Conservation (phyloP, 345 rosid species). For the Gossypium sturtianum region DNA sequence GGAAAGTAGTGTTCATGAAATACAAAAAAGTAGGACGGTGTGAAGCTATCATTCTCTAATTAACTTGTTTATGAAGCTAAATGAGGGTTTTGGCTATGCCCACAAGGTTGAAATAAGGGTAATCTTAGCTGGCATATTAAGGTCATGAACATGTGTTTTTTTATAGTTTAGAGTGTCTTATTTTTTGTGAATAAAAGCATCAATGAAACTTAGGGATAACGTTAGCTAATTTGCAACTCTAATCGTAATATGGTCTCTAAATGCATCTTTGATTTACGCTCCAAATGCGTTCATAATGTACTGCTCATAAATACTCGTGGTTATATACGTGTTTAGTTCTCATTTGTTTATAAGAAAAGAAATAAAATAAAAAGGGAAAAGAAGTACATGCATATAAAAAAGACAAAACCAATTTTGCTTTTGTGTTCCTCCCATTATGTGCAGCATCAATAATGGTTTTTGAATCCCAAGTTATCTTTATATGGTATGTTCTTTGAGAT, state of each 20-base stretch:
- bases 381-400: background rate
- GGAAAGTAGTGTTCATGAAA: background rate
- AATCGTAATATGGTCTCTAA: background rate
- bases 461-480: background rate
- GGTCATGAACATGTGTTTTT: background rate
- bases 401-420: background rate
- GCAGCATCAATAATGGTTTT: background rate
- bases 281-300: background rate
- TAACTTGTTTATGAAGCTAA: conserved; percentile 5
- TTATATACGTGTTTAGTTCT: background rate
- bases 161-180: background rate
- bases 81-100: background rate
- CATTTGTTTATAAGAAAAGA: background rate
- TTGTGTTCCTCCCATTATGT: background rate
- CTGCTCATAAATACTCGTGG: background rate
- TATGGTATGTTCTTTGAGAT: background rate
- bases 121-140: background rate
- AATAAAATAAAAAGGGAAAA: background rate
- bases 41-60: background rate
- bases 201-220: background rate
- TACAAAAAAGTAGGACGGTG: background rate
- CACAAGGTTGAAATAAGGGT: background rate
- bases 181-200: background rate
- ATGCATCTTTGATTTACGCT: background rate
- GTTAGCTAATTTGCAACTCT: background rate